These are phyloP conservation scores for Exobasidium rhododendri DNA, from an alignment of 1,284 basidiomycete species.

Conservation along the genomic window DNA sequence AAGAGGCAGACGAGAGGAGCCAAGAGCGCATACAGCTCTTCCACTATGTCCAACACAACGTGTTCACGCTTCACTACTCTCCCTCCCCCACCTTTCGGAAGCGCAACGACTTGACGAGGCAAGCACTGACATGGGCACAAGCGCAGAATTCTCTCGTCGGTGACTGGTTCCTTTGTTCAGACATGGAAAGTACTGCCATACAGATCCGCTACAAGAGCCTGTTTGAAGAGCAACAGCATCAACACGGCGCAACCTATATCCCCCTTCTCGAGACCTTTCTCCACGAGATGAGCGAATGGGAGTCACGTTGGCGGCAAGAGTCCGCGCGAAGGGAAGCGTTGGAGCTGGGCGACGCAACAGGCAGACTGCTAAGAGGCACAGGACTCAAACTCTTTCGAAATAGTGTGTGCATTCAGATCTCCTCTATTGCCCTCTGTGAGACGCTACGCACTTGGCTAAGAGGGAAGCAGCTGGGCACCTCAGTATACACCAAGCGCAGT, in stretches of 20 bases:
- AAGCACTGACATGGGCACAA: slow-evolving; percentile 27
- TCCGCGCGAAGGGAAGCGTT: not conserved
- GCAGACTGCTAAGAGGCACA: slow-evolving; percentile 22
- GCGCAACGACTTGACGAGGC: slow-evolving; percentile 9
- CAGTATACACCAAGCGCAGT: slow-evolving; percentile 29
- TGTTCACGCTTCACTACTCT: slow-evolving; percentile 29
- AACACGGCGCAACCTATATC: slow-evolving; percentile 15
- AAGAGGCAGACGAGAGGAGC: slow-evolving; percentile 20
- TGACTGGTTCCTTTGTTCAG: slow-evolving; percentile 29
- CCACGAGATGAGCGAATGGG: slow-evolving; percentile 9
- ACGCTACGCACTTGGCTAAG: slow-evolving; percentile 17
- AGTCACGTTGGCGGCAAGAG: slow-evolving; percentile 2
- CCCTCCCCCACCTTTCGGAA: not conserved
- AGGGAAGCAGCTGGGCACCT: slow-evolving; percentile 17
- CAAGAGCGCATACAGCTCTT: slow-evolving; percentile 32
- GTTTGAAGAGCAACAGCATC: slow-evolving; percentile 23
- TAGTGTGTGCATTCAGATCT: slow-evolving; percentile 34
- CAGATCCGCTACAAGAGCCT: slow-evolving; percentile 35
- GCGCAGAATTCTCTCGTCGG: slow-evolving; percentile 22
- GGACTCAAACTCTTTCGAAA: slow-evolving; percentile 27
- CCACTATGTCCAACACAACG: slow-evolving; percentile 33
- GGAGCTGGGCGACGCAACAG: slow-evolving; percentile 11
- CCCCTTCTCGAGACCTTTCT: slow-evolving; percentile 31
- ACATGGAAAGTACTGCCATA: slow-evolving; percentile 31
- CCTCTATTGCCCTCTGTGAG: slow-evolving; percentile 29